Base-by-base conservation (phyloP, 768 basidiomycete species). In the Amanita muscaria region DNA sequence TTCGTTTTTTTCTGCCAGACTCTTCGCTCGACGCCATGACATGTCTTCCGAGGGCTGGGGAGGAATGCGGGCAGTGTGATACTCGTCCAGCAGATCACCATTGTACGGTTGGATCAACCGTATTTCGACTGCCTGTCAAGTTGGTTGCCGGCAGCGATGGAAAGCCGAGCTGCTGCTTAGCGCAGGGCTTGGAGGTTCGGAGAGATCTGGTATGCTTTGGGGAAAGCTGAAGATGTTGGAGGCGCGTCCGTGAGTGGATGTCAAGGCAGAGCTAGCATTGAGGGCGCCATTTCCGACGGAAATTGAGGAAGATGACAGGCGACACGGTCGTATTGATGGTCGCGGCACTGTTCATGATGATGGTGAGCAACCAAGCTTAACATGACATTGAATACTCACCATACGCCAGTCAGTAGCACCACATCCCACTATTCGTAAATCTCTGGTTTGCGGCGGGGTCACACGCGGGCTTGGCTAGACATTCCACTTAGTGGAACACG, bases 121-220 rank as follows among this genome's bases (percentile, higher is more conserved):
- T 79, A 53, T 83, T 84, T 29, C 83, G 82, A 59, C 84, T 87
- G 27, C 83, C 85, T 2, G 85, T 88, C 11, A 85, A 88, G 57
- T 88, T 88, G 16, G 88, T 86, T 22, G 84, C 86, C 32, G 88
- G 88, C 0, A 88, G 88, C 18, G 85, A 88, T 1, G 88, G 87
- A 5, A 89, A 59, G 5, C 87, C 86, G 78, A 70, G 47, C 69
- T 59, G 11, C 56, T 54, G 50, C 64, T 66, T 25, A 70, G 63
- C 18, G 64, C 67, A 9, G 81, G 80, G 49, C 78, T 82, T n/a
- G 80, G 78, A 3, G 80, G 80, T 50, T 79, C 80, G 40, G 83
- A 81, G 34, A 85, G 72, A 53, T 82, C 80, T 2, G 84, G 83
- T 15, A 84, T 66, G 37, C 66, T 57, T 11, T 68, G 64, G 10